Percentiles rank a stretch among this genome's conserved stretches.
These are phyloP conservation scores for Sphaerobolus stellatus DNA, from an alignment of 1,284 basidiomycete species.

Conservation along the genomic window DNA sequence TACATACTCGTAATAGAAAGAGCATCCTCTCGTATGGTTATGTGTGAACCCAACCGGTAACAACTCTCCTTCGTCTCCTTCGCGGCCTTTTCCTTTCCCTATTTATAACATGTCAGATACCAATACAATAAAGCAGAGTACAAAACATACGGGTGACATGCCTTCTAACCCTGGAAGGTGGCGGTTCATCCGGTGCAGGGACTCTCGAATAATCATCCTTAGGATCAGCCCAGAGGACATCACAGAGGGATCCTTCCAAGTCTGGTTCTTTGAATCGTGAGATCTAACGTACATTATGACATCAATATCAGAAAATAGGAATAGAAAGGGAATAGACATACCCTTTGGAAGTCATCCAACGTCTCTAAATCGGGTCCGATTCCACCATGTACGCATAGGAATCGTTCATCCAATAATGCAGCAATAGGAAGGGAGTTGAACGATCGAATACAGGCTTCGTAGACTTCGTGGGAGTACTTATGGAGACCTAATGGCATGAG, in stretches of 20 bases:
- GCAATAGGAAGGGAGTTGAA: constrained; percentile 92
- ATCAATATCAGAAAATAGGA: background rate
- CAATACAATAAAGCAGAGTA: background rate
- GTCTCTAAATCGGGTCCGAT: constrained; percentile 87
- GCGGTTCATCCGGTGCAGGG: constrained; percentile 3
- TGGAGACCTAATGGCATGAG: constrained; percentile 65
- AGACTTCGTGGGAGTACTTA: constrained; percentile 86
- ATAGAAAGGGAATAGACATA: constrained; percentile 34
- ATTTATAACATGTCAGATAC: background rate
- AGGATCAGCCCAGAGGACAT: constrained; percentile 94
- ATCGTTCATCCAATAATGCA: constrained; percentile 93
- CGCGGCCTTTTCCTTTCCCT: constrained; percentile 53
- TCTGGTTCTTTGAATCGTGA: constrained; percentile 95
- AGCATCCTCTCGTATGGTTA: constrained; percentile 91
- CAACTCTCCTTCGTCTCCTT: constrained; percentile 27
- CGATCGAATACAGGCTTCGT: constrained; percentile 88
- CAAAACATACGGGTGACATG: constrained; percentile 9
- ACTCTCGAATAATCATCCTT: constrained; percentile 59
- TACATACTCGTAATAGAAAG: constrained; percentile 89
- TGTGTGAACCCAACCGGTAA: constrained; percentile 60
- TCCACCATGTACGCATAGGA: constrained; percentile 98
- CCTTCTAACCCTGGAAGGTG: constrained; percentile 1
- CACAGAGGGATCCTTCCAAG: constrained; percentile 90
- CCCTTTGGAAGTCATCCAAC: constrained; percentile 77
- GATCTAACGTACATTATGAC: constrained; percentile 46